Evolutionary conservation across 371 early-diverging fungal genomes (phyloP), one percentile per base, ranked within the genome.

Genomic region (Mortierella sp.): DNA sequence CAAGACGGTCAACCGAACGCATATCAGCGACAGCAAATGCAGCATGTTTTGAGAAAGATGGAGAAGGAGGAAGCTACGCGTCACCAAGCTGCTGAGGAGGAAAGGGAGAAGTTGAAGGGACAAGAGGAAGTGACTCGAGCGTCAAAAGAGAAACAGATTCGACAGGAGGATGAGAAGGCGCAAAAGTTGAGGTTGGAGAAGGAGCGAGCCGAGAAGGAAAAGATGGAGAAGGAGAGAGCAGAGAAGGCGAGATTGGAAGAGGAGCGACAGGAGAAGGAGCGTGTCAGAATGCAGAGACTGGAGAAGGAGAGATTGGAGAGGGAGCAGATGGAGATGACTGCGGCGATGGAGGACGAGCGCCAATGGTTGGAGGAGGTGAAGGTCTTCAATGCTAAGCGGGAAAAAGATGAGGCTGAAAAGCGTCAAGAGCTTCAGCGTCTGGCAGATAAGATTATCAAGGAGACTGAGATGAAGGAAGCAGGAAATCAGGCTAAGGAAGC

Each of bases 11-110:
- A 57, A 57, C 79, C 79, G 45, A 70, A 79, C 26, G 31, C 60
- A 24, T 79, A 77, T 54, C 80, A 74, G 68, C 76, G 54, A 38
- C 83, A 83, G 57, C 79, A 75, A 60, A 65, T 83, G 73, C 73
- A 73, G 60, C 9, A 44, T 14, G 28, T 78, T 0, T 21, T 75
- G 5, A 45, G 50, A 63, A 70, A 11, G 58, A 74, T 71, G 14
- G 50, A 72, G n/a, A 26, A 44, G 54, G 77, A 76, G 55, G 54
- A 21, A 9, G 55, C 55, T 7, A n/a, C 24, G 0, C 42, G 42
- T 5, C 21, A 55, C 24, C 21, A n/a, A 24, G n/a, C 24, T 7
- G 0, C 16, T 24, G 58, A 58, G 28, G 34, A 60, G 34, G 63
- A 60, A 14, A 13, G 3, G 34, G 63, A 16, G 14, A 8, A 31